Base-by-base conservation (phyloP, 176 grass and related monocot genomes). In the Panicum miliaceum region DNA sequence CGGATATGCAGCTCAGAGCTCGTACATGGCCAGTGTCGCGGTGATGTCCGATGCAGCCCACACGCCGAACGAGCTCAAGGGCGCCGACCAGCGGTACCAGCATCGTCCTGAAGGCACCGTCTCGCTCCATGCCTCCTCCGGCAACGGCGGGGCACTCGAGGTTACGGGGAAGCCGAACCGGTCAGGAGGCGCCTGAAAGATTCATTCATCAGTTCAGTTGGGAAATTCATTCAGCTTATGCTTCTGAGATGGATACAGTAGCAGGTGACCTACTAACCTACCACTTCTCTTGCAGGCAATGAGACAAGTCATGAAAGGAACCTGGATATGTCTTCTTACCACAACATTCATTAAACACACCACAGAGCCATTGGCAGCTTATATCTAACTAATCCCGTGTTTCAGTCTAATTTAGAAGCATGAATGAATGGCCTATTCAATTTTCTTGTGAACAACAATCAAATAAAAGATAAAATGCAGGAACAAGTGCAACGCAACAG, bases 31-130 rank as follows among this genome's bases (percentile, higher is more conserved):
- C 68, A 85, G 14, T n/a, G 69, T 69, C 38, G 69, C 75, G 4
- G 18, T 59, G 29, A 85, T 32, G 2, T 85, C 76, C 4, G 87
- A 75, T 0, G 68, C 61, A 0, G 60, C 43, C 77, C 69, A 89
- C 50, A 85, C 23, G n/a, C 51, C 82, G 0, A 61, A 37, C 26
- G 58, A 54, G 46, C 86, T 23, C 0, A 3, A 35, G 35, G 80
- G 25, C 20, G 66, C 25, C 9, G 74, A 19, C 81, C 81, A 79
- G 0, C 81, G 86, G 16, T 88, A 88, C 9, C 61, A 36, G 8
- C 82, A 80, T 40, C 60, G 70, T 20, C 35, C 40, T 2, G 50
- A 88, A 15, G 86, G 79, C 53, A 16, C 46, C 3, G 35, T 34
- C 32, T 7, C 34, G 12, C n/a, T 45, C 82, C 87, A 81, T 0